Percentiles rank a stretch among this genome's conserved stretches.
These are phyloP conservation scores for Trametes versicolor DNA, from an alignment of 1,284 basidiomycete genomes.

Conservation along the genomic window DNA sequence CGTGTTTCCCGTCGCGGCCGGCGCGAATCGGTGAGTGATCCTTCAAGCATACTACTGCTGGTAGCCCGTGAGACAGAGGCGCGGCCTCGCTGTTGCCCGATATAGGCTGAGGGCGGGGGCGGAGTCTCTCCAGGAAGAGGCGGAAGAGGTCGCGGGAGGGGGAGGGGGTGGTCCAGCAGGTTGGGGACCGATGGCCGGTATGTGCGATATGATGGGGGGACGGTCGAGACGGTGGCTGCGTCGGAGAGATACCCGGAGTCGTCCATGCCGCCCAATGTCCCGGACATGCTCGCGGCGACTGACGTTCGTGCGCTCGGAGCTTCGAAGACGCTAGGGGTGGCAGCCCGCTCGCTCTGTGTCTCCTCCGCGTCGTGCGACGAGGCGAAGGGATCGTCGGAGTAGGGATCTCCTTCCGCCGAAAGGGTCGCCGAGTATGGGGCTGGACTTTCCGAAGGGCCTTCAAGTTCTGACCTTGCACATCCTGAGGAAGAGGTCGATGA, in stretches of 20 bases:
- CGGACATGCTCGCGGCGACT: neutral
- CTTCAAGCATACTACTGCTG: neutral
- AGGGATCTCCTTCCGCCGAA: neutral
- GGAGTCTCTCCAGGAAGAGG: neutral
- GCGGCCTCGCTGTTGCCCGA: neutral
- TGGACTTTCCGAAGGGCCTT: neutral
- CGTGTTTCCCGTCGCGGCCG: neutral
- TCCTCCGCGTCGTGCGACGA: neutral
- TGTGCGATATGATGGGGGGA: slow-evolving; percentile 1
- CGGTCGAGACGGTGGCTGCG: neutral
- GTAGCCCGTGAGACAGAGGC: neutral
- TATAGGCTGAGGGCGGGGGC: neutral
- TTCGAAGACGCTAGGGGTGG: neutral
- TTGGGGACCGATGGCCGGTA: neutral
- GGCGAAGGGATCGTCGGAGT: neutral
- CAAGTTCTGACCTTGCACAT: neutral
- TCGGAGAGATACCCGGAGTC: neutral
- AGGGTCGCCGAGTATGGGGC: neutral
- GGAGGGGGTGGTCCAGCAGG: neutral
- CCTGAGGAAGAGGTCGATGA: neutral
- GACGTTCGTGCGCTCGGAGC: neutral
- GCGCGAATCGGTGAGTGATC: slow-evolving; percentile 1
- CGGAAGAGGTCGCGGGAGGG: neutral
- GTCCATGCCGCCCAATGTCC: neutral
- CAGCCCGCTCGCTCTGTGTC: neutral